These are phyloP conservation scores for Macrophomina phaseolina DNA, from an alignment of 2,329 filamentous ascomycete genomes.

Conservation along the genomic window DNA sequence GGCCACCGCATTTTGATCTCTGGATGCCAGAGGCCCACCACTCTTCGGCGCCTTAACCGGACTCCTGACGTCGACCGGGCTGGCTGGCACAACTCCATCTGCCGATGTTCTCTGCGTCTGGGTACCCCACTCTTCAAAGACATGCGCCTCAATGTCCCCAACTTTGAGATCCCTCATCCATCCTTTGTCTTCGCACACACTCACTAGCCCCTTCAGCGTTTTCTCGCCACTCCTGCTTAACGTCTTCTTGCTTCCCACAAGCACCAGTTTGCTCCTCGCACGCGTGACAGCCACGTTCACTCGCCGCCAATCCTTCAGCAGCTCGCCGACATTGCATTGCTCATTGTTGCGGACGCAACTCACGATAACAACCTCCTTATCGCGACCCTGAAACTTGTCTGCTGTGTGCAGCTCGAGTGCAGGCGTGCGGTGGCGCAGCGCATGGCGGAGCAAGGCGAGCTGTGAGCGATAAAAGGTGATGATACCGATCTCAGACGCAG, in stretches of 20 bases:
- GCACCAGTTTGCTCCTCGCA: constrained; percentile 87
- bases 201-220: constrained; percentile 77
- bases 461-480: constrained; percentile 98
- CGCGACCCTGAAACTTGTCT: constrained; percentile 93
- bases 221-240: constrained; percentile 65
- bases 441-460: constrained; percentile 79
- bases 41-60: constrained; percentile 31
- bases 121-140: constrained; percentile 62
- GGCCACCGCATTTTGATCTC: constrained; percentile 28
- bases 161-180: constrained; percentile 79
- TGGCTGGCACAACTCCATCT: constrained; percentile 26
- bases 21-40: constrained; percentile 25
- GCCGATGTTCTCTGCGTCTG: constrained; percentile 26
- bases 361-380: constrained; percentile 91
- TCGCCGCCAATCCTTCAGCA: constrained; percentile 87
- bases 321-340: constrained; percentile 80
- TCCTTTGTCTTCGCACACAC: constrained; percentile 74
- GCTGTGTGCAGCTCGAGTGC: constrained; percentile 94
- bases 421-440: constrained; percentile 60
- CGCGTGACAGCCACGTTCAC: constrained; percentile 97
- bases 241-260: constrained; percentile 82
- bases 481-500: constrained; percentile 80
- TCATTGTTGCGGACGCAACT: constrained; percentile 89
- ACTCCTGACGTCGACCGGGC: constrained; percentile 19
- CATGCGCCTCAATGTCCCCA: constrained; percentile 69